Evolutionary conservation across 163 green algal species (phyloP).

Genomic region (Scenedesmus sp.): DNA sequence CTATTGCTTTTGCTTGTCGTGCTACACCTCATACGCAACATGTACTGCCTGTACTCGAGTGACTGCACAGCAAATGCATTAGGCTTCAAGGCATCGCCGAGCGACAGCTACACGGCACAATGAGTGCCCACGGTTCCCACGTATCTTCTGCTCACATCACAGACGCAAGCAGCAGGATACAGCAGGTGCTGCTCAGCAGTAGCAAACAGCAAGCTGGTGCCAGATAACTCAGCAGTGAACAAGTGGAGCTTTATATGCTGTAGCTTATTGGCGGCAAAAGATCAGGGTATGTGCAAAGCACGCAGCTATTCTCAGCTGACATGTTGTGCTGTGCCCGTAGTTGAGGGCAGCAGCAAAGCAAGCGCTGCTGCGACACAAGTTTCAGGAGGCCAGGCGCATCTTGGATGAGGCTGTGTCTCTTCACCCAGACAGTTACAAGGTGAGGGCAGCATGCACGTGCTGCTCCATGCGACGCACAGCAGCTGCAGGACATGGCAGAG

Average conservation of each 20-base stretch:
- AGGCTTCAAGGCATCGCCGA: background rate
- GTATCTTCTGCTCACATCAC: background rate
- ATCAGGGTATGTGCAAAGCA: background rate
- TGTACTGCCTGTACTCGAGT: background rate
- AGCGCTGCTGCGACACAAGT: slow-evolving; percentile 13
- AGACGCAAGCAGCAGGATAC: background rate
- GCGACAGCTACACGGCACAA: background rate
- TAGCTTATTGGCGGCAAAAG: background rate
- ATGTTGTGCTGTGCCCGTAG: background rate
- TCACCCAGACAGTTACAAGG: slow-evolving; percentile 39
- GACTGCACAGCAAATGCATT: background rate
- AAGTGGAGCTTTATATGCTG: background rate
- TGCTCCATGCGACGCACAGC: too few species aligned
- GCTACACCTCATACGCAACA: background rate
- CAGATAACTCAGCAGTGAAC: background rate
- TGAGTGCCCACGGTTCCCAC: background rate
- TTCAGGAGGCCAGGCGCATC: background rate
- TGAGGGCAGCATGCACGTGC: background rate
- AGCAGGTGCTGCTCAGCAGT: background rate
- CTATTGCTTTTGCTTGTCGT: background rate
- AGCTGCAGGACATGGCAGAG: too few species aligned
- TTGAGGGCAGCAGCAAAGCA: slow-evolving; percentile 35
- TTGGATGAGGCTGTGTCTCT: slow-evolving; percentile 31
- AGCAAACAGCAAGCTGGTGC: background rate
- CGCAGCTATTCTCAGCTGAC: background rate